Evolutionary conservation across 768 basidiomycete genomes (phyloP).

Genomic region (Pholiota molesta): DNA sequence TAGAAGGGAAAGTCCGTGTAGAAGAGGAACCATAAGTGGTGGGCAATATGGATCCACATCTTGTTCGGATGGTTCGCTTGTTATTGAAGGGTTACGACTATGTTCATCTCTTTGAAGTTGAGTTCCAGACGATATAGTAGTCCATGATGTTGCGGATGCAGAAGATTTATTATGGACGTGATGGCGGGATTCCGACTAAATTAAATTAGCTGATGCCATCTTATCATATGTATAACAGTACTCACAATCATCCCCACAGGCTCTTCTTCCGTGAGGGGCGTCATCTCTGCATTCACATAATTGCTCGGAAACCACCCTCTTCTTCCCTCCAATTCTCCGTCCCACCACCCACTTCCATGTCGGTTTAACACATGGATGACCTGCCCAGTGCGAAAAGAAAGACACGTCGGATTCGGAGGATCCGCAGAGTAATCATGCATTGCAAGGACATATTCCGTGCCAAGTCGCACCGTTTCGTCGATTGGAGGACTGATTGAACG

Average conservation of each 20-base stretch:
- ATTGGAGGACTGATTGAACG: constrained; percentile 46
- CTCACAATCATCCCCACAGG: constrained; percentile 46
- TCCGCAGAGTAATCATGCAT: constrained; percentile 90
- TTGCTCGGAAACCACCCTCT: constrained; percentile 99
- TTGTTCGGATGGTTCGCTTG: constrained; percentile 45
- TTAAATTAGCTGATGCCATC: constrained; percentile 9
- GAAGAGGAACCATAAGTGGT: constrained; percentile 79
- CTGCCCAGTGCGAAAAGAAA: constrained; percentile 89
- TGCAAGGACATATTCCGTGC: constrained; percentile 80
- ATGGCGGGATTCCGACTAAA: constrained; percentile 35
- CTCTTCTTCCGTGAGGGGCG: constrained; percentile 60
- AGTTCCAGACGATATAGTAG: constrained; percentile 42
- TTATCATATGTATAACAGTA: constrained; percentile 14
- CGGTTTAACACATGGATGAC: constrained; percentile 89
- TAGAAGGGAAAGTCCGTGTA: constrained; percentile 84
- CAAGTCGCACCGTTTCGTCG: constrained; percentile 53
- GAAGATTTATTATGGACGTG: constrained; percentile 56
- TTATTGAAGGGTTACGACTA: constrained; percentile 46
- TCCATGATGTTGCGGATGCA: constrained; percentile 58
- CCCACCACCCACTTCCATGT: constrained; percentile 96
- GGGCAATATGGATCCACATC: constrained; percentile 70
- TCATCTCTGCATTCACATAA: constrained; percentile 77
- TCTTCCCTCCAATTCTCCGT: constrained; percentile 87
- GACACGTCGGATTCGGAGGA: constrained; percentile 73
- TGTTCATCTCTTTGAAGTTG: constrained; percentile 29